Evolutionary conservation across 1,139 yeast species (phyloP).

Genomic region (Magnusiomyces starmeri): DNA sequence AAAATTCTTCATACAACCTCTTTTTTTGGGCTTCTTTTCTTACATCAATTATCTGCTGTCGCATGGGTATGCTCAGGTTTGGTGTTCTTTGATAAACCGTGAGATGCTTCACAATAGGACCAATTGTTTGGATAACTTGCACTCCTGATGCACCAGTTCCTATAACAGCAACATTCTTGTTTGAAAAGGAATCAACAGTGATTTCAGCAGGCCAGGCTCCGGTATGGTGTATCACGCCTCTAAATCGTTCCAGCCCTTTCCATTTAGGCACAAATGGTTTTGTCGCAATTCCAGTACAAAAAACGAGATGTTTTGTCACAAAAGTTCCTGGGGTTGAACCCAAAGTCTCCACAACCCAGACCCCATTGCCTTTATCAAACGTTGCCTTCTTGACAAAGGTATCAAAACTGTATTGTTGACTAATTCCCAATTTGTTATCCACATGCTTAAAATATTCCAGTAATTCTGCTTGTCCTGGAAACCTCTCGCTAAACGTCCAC

Average conservation of each 20-base stretch:
- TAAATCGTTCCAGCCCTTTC: constrained; percentile 37
- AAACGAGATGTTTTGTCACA: constrained; percentile 31
- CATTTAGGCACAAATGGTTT: constrained; percentile 14
- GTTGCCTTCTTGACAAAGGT: constrained; percentile 32
- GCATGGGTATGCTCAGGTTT: constrained; percentile 27
- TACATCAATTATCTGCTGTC: constrained; percentile 17
- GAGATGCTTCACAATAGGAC: constrained; percentile 24
- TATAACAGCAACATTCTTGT: constrained; percentile 37
- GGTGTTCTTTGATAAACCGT: constrained; percentile 29
- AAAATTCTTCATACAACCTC: constrained; percentile 17
- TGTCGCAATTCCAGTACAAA: constrained; percentile 31
- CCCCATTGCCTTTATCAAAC: constrained; percentile 34
- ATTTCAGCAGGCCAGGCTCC: constrained; percentile 40
- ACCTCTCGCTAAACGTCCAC: constrained; percentile 39
- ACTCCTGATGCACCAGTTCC: constrained; percentile 46
- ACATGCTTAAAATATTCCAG: constrained; percentile 41
- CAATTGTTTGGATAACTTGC: constrained; percentile 35
- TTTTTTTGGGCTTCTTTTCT: constrained; percentile 12
- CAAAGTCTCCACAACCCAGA: constrained; percentile 38
- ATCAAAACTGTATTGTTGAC: constrained; percentile 32
- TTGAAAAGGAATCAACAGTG: constrained; percentile 32
- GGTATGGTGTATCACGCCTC: constrained; percentile 45
- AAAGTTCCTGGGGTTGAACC: constrained; percentile 37
- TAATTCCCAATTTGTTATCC: constrained; percentile 36
- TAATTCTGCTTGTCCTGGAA: constrained; percentile 45